These are phyloP conservation scores for Fusarium clavum DNA, from an alignment of 2,329 filamentous ascomycete genomes.

Conservation along the genomic window DNA sequence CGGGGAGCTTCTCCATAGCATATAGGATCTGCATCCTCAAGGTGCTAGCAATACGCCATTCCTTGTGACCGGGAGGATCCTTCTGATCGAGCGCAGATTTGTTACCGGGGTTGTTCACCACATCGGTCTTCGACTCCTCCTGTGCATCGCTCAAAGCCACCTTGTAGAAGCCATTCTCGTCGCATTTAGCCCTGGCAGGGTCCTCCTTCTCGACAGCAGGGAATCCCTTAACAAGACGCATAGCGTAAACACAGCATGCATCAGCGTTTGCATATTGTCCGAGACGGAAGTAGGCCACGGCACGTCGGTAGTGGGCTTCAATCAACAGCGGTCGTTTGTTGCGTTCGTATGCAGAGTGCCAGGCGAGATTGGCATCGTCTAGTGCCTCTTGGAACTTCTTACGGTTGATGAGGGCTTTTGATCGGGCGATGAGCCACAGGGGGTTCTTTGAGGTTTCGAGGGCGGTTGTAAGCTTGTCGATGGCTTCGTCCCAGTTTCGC, in stretches of 20 bases:
- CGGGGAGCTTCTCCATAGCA: conserved; percentile 57
- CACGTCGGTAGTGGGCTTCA: conserved; percentile 84
- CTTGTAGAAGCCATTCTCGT: conserved; percentile 62
- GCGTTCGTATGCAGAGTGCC: conserved; percentile 71
- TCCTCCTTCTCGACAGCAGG: conserved; percentile 50
- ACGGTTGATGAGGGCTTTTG: conserved; percentile 78
- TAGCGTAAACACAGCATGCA: conserved; percentile 72
- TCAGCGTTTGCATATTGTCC: conserved; percentile 80
- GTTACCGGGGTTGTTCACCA: conserved; percentile 42
- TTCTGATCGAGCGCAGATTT: conserved; percentile 7
- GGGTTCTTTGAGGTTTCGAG: conserved; percentile 75
- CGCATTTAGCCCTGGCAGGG: conserved; percentile 48
- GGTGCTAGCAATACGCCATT: conserved; percentile 57
- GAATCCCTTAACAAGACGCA: conserved; percentile 52
- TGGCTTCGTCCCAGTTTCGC: conserved; percentile 74
- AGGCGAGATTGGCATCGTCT: conserved; percentile 74
- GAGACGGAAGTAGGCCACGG: conserved; percentile 77
- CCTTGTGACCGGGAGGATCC: conserved; percentile 29
- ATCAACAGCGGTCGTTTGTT: conserved; percentile 80
- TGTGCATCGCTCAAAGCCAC: conserved; percentile 51
- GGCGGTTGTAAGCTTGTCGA: conserved; percentile 75
- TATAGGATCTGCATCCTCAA: conserved; percentile 62
- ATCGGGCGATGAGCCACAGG: conserved; percentile 83
- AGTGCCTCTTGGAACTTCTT: conserved; percentile 73
- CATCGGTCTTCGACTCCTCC: conserved; percentile 48